These are phyloP conservation scores for Scheffersomyces cryptocercus DNA, from an alignment of 1,139 yeast genomes.

Conservation along the genomic window DNA sequence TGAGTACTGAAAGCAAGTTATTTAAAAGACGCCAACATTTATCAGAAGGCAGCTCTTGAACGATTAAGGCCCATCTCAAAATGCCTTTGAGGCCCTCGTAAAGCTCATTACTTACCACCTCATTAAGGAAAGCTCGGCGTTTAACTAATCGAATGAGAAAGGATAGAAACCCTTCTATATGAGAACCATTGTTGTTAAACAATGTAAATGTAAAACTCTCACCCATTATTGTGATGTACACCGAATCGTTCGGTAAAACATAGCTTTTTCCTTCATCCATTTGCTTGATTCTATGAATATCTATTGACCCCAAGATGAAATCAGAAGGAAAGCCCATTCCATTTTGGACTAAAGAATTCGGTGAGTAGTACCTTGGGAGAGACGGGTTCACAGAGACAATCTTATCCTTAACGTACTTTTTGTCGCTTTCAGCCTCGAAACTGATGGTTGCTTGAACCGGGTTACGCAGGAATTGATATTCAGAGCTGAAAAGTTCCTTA, in stretches of 20 bases:
- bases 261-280: constrained; percentile 27
- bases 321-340: constrained; percentile 9
- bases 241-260: constrained; percentile 17
- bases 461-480: constrained; percentile 26
- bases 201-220: constrained; percentile 26
- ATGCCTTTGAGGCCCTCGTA: constrained; percentile 23
- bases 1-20: constrained; percentile 15
- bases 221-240: constrained; percentile 19
- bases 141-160: background rate
- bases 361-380: background rate
- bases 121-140: background rate
- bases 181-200: constrained; percentile 17
- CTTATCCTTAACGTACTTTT: constrained; percentile 11
- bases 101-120: constrained; percentile 11
- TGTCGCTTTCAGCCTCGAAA: constrained; percentile 39
- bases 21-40: constrained; percentile 8
- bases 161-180: background rate
- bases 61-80: constrained; percentile 34
- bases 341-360: background rate
- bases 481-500: constrained; percentile 12
- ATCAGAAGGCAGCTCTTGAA: constrained; percentile 28
- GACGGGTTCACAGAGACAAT: background rate
- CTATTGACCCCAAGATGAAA: constrained; percentile 19
- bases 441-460: constrained; percentile 35
- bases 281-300: constrained; percentile 19